Evolutionary conservation across 108 stramenopile species (phyloP).

Genomic region (Nannochloropsis gaditana): DNA sequence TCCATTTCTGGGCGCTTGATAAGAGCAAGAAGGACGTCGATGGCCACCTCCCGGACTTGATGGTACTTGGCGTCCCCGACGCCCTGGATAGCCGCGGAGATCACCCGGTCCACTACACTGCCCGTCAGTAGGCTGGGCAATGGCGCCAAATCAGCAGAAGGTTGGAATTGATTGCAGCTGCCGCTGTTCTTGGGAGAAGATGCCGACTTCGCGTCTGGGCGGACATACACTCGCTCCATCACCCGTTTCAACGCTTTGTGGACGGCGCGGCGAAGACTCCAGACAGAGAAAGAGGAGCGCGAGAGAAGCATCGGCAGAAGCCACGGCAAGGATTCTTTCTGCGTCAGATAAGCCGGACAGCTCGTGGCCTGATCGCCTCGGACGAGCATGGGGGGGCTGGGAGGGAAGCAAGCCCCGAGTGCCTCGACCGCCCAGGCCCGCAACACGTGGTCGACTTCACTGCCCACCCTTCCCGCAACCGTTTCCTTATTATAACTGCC

Average conservation of each 20-base stretch:
- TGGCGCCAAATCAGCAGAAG: background rate
- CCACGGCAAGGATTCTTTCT: background rate
- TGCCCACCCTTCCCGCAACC: background rate
- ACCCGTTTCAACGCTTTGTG: background rate
- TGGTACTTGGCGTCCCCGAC: slow-evolving; percentile 4
- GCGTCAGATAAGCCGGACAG: background rate
- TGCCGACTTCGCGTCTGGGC: background rate
- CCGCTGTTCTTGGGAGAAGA: background rate
- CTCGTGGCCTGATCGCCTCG: background rate
- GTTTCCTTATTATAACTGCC: background rate
- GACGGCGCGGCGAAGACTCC: background rate
- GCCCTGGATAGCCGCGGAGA: background rate
- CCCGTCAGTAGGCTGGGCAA: background rate
- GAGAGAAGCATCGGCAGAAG: background rate
- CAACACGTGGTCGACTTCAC: slow-evolving; percentile 1
- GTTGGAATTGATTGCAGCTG: background rate
- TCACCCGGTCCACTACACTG: background rate
- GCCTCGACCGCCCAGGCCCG: background rate
- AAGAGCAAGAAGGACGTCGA: background rate
- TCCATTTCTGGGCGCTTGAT: slow-evolving; percentile 13
- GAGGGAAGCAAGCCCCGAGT: background rate
- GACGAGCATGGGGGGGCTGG: background rate
- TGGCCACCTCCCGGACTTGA: slow-evolving; percentile 3
- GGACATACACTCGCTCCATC: background rate
- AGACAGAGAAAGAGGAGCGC: background rate